A percentile compares a stretch with the other conserved stretches of the same genome.
Evolutionary conservation across 306 rosid species (phyloP).

Genomic region (Pterocarpus macrocarpus): DNA sequence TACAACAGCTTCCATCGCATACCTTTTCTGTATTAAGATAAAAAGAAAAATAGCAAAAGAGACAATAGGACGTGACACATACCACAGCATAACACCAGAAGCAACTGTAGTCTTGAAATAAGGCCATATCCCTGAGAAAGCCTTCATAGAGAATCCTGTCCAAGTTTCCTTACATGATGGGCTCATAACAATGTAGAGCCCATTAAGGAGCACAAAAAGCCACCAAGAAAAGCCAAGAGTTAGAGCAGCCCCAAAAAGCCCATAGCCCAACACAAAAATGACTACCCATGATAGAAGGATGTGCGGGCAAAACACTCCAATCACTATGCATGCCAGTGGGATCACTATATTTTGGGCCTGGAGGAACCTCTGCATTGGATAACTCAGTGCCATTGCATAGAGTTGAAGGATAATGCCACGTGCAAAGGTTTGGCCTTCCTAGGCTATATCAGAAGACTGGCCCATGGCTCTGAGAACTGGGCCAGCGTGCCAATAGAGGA

Average conservation of each 20-base stretch:
- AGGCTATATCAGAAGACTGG: slow-evolving; percentile 50
- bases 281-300: slow-evolving; percentile 61
- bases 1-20: no score
- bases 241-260: slow-evolving; percentile 64
- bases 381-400: slow-evolving; percentile 65
- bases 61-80: not conserved
- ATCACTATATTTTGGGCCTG: slow-evolving; percentile 71
- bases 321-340: slow-evolving; percentile 62
- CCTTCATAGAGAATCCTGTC: slow-evolving; percentile 60
- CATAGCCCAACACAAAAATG: slow-evolving; percentile 53
- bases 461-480: slow-evolving; percentile 52
- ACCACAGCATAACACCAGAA: slow-evolving; percentile 67
- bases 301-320: slow-evolving; percentile 61
- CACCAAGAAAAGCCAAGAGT: slow-evolving; percentile 71
- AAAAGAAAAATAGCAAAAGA: no score
- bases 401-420: slow-evolving; percentile 63
- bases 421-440: slow-evolving; percentile 57
- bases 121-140: slow-evolving; percentile 69
- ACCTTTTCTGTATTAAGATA: no score
- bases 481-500: slow-evolving; percentile 60
- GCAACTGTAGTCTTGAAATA: slow-evolving; percentile 64
- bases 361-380: slow-evolving; percentile 71
- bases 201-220: slow-evolving; percentile 57
- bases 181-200: slow-evolving; percentile 61
- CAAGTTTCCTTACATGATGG: slow-evolving; percentile 57